These are phyloP conservation scores for Suillus subalutaceus DNA, from an alignment of 768 basidiomycete genomes.

Conservation along the genomic window DNA sequence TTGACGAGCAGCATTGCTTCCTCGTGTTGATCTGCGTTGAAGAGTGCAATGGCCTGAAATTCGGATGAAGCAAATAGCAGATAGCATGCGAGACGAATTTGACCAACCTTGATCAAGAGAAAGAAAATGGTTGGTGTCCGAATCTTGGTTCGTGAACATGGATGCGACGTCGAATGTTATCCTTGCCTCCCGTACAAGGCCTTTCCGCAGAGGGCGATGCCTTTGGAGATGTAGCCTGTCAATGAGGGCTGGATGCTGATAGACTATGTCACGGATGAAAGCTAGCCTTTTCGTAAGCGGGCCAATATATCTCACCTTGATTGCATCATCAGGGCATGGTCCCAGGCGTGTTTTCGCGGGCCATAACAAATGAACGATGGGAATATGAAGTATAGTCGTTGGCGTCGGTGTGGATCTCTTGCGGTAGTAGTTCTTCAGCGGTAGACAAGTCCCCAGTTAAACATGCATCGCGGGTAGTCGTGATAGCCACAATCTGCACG, in stretches of 20 bases:
- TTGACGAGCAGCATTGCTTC: neutral
- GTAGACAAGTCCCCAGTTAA: neutral
- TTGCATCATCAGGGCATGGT: neutral
- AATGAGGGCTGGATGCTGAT: neutral
- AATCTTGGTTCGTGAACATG: neutral
- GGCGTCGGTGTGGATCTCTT: neutral
- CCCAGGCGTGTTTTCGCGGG: neutral
- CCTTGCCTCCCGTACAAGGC: neutral
- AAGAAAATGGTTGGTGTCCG: neutral
- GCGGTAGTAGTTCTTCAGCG: neutral
- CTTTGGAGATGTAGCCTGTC: neutral
- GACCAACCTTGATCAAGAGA: neutral
- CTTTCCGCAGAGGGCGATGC: neutral
- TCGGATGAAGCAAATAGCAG: too few relatives aligned
- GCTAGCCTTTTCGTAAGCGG: neutral
- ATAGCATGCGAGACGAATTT: neutral
- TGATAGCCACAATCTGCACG: neutral
- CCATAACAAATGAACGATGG: neutral
- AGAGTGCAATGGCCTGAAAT: neutral
- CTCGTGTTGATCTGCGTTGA: neutral
- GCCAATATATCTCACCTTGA: neutral
- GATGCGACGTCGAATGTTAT: neutral
- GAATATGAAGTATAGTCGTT: neutral
- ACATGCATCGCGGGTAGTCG: neutral
- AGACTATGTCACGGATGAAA: neutral